phyloP scores from a whole-genome alignment of 1,284 basidiomycete species.

The Serendipita sp. region DNA sequence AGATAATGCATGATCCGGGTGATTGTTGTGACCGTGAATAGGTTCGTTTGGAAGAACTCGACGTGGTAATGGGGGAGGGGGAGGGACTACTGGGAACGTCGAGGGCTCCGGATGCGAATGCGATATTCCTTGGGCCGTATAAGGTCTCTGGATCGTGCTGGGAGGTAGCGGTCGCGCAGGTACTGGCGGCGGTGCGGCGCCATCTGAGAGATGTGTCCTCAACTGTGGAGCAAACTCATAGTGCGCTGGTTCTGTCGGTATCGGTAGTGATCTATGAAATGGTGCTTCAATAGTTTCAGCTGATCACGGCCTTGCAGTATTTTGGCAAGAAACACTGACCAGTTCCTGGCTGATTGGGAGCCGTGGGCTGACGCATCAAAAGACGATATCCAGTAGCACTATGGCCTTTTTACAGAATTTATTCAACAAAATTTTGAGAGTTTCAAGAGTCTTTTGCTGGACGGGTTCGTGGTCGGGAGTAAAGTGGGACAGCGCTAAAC shows the following conservation, averaged over 20 bases:
- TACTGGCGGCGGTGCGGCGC: neutral
- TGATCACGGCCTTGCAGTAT: neutral
- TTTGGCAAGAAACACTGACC: neutral
- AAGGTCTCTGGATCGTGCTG: neutral
- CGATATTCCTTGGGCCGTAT: neutral
- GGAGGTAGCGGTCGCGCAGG: neutral
- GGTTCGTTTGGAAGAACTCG: neutral
- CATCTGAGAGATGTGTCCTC: neutral
- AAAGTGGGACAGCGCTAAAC: no score
- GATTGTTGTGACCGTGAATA: neutral
- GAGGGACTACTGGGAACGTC: neutral
- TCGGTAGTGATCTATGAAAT: neutral
- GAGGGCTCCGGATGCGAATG: neutral
- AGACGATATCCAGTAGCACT: no score
- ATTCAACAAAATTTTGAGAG: no score
- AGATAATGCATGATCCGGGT: neutral
- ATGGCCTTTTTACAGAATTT: no score
- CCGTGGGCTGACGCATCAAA: slow-evolving; percentile 1
- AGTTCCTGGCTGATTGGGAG: neutral
- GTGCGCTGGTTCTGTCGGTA: neutral
- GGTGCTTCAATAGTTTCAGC: neutral
- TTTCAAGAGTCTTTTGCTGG: no score
- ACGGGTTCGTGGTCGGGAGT: no score
- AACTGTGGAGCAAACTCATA: neutral
- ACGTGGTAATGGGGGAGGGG: neutral